Evolutionary conservation across 2,329 filamentous ascomycete species (phyloP).

Genomic region (Claviceps spartinae): DNA sequence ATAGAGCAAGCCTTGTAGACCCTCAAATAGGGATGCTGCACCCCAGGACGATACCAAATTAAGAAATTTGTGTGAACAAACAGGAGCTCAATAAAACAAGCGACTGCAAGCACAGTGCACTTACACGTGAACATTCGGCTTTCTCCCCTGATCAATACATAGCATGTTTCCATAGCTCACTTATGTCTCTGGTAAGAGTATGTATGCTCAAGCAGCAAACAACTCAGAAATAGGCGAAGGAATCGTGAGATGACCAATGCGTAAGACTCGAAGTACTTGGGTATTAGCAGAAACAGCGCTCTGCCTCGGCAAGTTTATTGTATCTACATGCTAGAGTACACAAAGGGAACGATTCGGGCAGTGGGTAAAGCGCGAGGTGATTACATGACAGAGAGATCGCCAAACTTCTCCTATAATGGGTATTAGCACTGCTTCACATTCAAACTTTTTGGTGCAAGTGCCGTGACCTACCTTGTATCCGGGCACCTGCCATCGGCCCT

Average conservation of each 20-base stretch:
- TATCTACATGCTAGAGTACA: constrained; percentile 63
- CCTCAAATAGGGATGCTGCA: neutral
- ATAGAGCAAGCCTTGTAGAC: neutral
- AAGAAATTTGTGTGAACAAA: neutral
- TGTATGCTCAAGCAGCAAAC: neutral
- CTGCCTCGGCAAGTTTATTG: constrained; percentile 24
- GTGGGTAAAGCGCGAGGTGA: constrained; percentile 25
- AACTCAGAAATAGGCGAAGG: neutral
- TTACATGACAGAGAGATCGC: constrained; percentile 91
- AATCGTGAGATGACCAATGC: neutral
- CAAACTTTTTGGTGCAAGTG: neutral
- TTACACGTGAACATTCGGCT: neutral
- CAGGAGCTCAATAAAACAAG: neutral
- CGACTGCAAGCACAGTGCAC: neutral
- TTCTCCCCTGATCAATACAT: neutral
- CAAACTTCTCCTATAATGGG: constrained; percentile 78
- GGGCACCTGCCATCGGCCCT: constrained; percentile 95
- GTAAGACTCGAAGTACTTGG: constrained; percentile 6
- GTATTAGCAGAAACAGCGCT: constrained; percentile 21
- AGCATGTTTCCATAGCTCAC: neutral
- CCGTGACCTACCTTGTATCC: constrained; percentile 79
- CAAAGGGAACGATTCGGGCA: constrained; percentile 33
- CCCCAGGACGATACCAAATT: neutral
- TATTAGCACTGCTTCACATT: constrained; percentile 28
- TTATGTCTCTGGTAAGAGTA: neutral